A percentile compares a stretch with the other conserved stretches of the same genome.
These are phyloP conservation scores for Pseudogymnoascus sp. DNA, from an alignment of 2,329 filamentous ascomycete genomes.

Conservation along the genomic window DNA sequence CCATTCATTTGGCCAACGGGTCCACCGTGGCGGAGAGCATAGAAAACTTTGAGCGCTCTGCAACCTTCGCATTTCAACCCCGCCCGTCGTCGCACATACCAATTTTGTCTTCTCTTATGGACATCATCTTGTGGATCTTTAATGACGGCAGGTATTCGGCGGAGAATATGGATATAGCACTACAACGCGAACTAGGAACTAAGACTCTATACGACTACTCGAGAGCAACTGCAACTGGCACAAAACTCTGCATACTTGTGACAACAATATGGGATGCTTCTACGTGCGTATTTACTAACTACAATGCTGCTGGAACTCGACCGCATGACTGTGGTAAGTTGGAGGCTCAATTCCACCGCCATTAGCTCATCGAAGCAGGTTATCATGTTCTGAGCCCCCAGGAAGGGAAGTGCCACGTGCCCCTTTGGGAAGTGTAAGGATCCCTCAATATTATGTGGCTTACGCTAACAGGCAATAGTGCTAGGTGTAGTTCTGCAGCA, in stretches of 20 bases:
- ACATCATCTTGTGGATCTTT: constrained; percentile 10
- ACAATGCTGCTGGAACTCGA: constrained; percentile 11
- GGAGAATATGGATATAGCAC: constrained; percentile 7
- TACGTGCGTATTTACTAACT: constrained; percentile 13
- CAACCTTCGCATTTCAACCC: constrained; percentile 2
- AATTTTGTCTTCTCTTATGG: constrained; percentile 1
- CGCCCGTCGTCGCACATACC: background rate
- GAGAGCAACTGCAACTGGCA: constrained; percentile 10
- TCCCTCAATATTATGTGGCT: background rate
- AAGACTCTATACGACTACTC: constrained; percentile 9
- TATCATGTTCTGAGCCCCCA: background rate
- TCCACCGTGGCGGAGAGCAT: background rate
- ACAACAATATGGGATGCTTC: constrained; percentile 1
- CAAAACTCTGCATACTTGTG: background rate
- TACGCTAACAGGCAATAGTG: background rate
- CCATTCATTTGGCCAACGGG: constrained; percentile 11
- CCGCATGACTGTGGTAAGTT: background rate
- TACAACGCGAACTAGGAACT: background rate
- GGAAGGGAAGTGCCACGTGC: background rate
- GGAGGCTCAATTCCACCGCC: background rate
- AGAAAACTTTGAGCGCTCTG: constrained; percentile 2
- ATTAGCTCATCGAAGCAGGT: background rate
- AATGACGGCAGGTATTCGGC: constrained; percentile 3
- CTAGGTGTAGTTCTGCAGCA: constrained; percentile 14
- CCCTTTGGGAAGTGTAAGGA: constrained; percentile 12